Evolutionary conservation across 192 early-diverging fungal species (phyloP).

Genomic region (Radiomyces spectabilis): DNA sequence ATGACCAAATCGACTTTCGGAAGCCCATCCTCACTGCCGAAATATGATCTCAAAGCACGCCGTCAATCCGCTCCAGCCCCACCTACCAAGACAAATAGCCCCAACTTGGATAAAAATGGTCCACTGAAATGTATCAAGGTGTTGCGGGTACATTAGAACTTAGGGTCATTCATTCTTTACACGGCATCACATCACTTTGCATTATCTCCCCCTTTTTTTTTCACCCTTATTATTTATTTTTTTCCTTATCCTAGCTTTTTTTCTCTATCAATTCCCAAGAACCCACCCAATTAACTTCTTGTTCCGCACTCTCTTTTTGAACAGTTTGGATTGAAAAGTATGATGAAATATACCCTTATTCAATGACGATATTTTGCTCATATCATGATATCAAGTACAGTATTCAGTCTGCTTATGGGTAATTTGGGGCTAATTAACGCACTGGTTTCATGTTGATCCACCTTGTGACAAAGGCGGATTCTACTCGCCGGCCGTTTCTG

Average conservation of each 20-base stretch:
- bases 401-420: too few species aligned
- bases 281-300: not conserved
- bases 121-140: slow-evolving; percentile 4
- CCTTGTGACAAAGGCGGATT: too few species aligned
- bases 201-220: not conserved
- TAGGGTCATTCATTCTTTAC: too few species aligned
- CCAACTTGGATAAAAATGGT: not conserved
- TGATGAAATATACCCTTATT: too few species aligned
- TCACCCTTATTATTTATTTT: not conserved
- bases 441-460: too few species aligned
- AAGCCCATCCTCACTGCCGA: slow-evolving; percentile 1
- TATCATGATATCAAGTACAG: too few species aligned
- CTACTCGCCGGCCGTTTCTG: too few species aligned
- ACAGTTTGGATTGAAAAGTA: too few species aligned
- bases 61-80: slow-evolving; percentile 7
- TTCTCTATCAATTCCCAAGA: not conserved
- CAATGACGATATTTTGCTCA: too few species aligned
- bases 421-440: too few species aligned
- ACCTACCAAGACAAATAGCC: not conserved
- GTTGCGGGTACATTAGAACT: slow-evolving; percentile 6
- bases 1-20: not conserved
- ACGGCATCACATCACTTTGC: too few species aligned
- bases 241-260: not conserved
- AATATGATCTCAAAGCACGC: not conserved
- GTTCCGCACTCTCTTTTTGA: not conserved